Evolutionary conservation across 495 filamentous ascomycete species (phyloP).

Genomic region (Margaritispora aquatica): DNA sequence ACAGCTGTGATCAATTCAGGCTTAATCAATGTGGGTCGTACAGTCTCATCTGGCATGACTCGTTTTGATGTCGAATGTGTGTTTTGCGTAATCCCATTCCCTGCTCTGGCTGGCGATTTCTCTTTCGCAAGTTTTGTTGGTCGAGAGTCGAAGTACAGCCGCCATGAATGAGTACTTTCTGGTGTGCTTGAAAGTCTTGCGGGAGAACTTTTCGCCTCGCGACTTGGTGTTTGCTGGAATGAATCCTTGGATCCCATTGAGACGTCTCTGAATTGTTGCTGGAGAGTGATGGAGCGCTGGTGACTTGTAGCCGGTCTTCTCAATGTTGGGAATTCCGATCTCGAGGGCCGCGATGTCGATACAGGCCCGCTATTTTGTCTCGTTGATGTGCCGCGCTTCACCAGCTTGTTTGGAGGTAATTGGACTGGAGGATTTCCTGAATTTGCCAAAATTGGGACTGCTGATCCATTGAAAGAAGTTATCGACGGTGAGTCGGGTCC

Average conservation of each 20-base stretch:
- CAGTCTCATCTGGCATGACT: conserved; percentile 26
- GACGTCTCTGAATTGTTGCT: conserved; percentile 37
- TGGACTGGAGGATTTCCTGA: conserved; percentile 19
- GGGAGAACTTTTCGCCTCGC: conserved; percentile 1
- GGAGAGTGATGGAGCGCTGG: conserved; percentile 69
- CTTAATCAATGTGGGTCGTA: conserved; percentile 19
- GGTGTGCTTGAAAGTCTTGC: conserved; percentile 4
- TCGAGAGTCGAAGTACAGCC: conserved; percentile 39
- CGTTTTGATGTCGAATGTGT: conserved; percentile 24
- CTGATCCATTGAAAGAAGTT: conserved; percentile 64
- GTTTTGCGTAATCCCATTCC: conserved; percentile 18
- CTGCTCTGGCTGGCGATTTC: conserved; percentile 25
- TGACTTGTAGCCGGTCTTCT: conserved; percentile 82
- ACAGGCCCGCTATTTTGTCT: conserved; percentile 33
- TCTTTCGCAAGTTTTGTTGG: conserved; percentile 32
- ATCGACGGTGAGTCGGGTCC: conserved; percentile 63
- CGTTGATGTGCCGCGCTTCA: conserved; percentile 73
- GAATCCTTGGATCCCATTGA: conserved; percentile 3
- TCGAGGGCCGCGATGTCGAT: conserved; percentile 37
- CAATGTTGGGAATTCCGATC: conserved; percentile 50
- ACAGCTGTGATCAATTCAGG: conserved; percentile 17
- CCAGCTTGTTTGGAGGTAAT: conserved; percentile 70
- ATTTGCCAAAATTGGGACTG: conserved; percentile 54
- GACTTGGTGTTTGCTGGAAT: not conserved
- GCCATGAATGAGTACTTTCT: conserved; percentile 29